phyloP scores from a whole-genome alignment of 768 basidiomycete genomes.

The Tylopilus plumbeoviolaceoides region DNA sequence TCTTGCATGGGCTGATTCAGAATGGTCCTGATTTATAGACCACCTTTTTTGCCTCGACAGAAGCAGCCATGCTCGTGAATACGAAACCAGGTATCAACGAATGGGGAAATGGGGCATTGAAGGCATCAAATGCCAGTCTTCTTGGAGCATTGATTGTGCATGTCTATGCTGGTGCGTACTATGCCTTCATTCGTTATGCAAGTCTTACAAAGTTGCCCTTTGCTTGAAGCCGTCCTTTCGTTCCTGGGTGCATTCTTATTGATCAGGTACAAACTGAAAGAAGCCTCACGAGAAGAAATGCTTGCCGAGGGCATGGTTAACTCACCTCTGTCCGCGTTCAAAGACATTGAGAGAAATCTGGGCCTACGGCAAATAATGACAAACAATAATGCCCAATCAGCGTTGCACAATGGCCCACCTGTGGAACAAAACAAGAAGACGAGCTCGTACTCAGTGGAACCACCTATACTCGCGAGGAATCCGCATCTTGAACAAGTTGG shows the following conservation, averaged over 20 bases:
- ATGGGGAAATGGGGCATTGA: conserved; percentile 13
- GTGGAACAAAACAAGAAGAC: not conserved
- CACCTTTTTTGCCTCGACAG: conserved; percentile 59
- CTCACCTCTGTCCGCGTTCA: conserved; percentile 18
- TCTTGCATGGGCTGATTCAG: not conserved
- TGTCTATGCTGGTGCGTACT: conserved; percentile 42
- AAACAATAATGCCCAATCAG: not conserved
- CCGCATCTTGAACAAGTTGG: conserved; percentile 53
- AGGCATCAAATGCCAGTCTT: conserved; percentile 43
- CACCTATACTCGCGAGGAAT: conserved; percentile 38
- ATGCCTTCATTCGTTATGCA: not conserved
- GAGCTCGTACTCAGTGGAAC: conserved; percentile 15
- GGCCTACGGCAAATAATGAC: not conserved
- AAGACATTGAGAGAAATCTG: conserved; percentile 14
- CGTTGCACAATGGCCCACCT: not conserved
- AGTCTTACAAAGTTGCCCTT: not conserved
- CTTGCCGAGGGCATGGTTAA: conserved; percentile 33
- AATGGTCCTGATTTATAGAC: conserved; percentile 34
- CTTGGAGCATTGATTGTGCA: conserved; percentile 54
- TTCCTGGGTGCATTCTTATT: conserved; percentile 57
- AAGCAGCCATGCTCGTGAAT: conserved; percentile 48
- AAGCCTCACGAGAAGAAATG: conserved; percentile 46
- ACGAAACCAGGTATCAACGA: conserved; percentile 32
- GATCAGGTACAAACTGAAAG: conserved; percentile 50
- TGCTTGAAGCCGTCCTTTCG: conserved; percentile 36